Evolutionary conservation across 768 basidiomycete genomes (phyloP), one percentile per base, ranked within the genome.

Genomic region (Russula emetica): DNA sequence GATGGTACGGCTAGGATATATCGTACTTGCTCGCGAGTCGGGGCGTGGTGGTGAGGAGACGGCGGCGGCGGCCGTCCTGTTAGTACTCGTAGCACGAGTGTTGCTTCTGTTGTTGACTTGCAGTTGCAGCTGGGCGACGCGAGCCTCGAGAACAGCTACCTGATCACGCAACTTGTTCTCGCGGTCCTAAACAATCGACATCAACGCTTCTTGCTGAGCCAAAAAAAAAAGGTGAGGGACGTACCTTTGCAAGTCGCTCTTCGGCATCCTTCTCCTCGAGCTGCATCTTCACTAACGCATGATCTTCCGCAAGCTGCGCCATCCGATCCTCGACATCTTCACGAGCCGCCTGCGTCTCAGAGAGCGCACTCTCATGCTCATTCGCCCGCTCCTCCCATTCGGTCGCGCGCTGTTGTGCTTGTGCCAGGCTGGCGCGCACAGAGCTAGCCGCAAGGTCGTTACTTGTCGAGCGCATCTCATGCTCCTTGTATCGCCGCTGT

Each of bases 301-400:
- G 80, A 69, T 94, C 91, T 9, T 85, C 82, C 32, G 90, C 88
- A 40, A 91, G 74, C 73, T 89, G 88, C 13, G 76, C 71, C 22
- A 83, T 83, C 0, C 77, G 78, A 70, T 87, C 84, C 67, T 91
- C 89, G 10, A 80, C 76, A 58, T 88, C 82, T 40, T 92, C 88
- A 18, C 90, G 72, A 69, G 82, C 81, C 36, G 83, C 84, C 64
- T 78, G 80, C 32, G 79, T 79, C 68, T 79, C 70, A 70, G 88
- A 86, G 22, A 91, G 73, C 61, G 86, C 81, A 24, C 77, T 76
- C 73, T 91, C 88, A 49, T 81, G 80, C 66, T 90, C 87, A 69
- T 85, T 85, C 22, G 88, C 84, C 26, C 85, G 85, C 66, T 82
- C 82, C 74, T 94, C 92, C 90, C 88, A 92, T 69, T 94, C 92